Conservation (phyloP, 352 stramenopile genomes). For the Phytophthora fragariaefolia region DNA sequence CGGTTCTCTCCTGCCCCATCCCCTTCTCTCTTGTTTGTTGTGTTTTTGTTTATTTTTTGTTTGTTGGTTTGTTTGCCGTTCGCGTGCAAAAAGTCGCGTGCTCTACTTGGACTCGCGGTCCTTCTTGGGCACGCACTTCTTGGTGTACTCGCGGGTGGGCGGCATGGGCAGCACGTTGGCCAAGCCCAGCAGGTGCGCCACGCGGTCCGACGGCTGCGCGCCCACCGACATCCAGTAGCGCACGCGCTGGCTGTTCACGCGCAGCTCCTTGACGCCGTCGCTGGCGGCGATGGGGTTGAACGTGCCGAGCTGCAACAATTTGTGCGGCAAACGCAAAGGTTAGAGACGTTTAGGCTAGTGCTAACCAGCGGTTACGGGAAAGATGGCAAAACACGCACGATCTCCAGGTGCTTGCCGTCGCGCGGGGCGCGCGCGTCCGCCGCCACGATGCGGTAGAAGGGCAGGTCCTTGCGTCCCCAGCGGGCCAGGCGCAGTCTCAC, state of each 20-base stretch:
- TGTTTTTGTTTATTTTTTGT: no score
- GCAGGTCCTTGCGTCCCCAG: conserved; percentile 88
- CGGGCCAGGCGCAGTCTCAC: conserved; percentile 87
- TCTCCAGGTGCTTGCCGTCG: conserved; percentile 88
- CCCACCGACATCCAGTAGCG: conserved; percentile 90
- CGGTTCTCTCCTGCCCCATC: no score
- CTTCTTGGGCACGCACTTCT: conserved; percentile 88
- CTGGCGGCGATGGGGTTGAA: conserved; percentile 87
- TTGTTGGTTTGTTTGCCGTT: no score
- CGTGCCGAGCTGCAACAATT: conserved; percentile 70
- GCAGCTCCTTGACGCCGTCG: conserved; percentile 88
- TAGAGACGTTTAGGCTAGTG: conserved; percentile 10
- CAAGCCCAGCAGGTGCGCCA: conserved; percentile 78
- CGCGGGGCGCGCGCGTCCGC: conserved; percentile 82
- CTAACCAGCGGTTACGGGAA: background rate
- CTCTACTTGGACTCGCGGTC: conserved; percentile 55
- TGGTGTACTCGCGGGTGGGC: conserved; percentile 85
- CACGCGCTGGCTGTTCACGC: conserved; percentile 87
- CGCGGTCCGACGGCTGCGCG: conserved; percentile 86
- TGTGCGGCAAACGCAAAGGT: conserved; percentile 13
- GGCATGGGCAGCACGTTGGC: conserved; percentile 86
- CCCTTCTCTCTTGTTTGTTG: no score
- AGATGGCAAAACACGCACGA: conserved; percentile 51
- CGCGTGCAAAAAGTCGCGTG: no score
- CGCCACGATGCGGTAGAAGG: conserved; percentile 91